Base-by-base conservation (phyloP, 2,329 filamentous ascomycete species). In the Pseudocercospora ulei region DNA sequence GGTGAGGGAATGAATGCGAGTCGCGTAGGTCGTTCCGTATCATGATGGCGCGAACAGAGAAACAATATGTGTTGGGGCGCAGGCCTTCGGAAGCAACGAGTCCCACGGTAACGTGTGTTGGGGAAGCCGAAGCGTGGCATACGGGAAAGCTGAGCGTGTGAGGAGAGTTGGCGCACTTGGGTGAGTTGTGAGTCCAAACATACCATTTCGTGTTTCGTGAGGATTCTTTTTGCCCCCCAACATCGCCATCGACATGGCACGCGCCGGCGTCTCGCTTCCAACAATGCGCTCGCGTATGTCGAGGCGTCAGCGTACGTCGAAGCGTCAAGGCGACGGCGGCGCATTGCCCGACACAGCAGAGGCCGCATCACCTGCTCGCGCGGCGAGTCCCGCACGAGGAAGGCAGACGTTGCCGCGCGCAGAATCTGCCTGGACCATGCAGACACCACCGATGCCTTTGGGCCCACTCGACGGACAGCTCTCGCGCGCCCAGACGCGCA, bases 381-480 rank as follows among this genome's bases (percentile, higher is more conserved):
- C 30, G 16, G 18, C n/a, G n/a, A 33, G 30, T 16, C 30, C 30
- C 30, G 13, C 30, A 33, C 12, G 23, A 19, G 30, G 20, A 33
- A 16, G 3, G n/a, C 30, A 5, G 4, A 5, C 26, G 4, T 14
- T 12, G 8, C 30, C 9, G 8, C 30, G 7, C 11, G 17, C 30
- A 22, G 30, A 33, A 19, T 30, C 28, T 17, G 19, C 28, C 6
- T 33, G 20, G 30, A 16, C 18, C n/a, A 11, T 33, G 24, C 24
- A 12, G n/a, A 11, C 9, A 6, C n/a, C 20, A 23, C 30, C 23
- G 9, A 33, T 13, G 7, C 7, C 23, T 9, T 19, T 19, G 8
- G 18, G 23, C 5, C 18, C 30, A 9, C 14, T 22, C 18, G 11
- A 33, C 3, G 17, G 14, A 11, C n/a, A 22, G 30, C 5, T 11